A percentile compares a stretch with the other conserved stretches of the same genome.
These are phyloP conservation scores for Cutaneotrichosporon sp. DNA, from an alignment of 1,284 basidiomycete species.

Conservation along the genomic window DNA sequence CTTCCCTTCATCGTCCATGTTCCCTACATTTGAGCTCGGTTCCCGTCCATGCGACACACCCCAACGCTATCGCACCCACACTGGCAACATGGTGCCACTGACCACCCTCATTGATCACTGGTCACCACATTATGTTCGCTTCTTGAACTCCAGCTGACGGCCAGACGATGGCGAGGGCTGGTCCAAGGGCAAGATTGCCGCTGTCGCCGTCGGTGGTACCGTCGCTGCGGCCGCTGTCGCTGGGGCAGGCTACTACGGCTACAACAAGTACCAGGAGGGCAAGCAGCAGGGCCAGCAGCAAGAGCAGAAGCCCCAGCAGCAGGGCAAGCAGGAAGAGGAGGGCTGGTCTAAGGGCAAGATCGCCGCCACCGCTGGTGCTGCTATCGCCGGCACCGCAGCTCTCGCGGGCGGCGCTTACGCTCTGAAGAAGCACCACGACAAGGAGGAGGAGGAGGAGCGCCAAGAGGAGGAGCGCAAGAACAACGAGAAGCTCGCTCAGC, in stretches of 20 bases:
- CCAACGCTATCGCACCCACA: too few relatives aligned
- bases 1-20: too few relatives aligned
- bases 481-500: neutral
- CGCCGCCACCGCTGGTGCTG: conserved; percentile 5
- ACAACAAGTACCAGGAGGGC: conserved; percentile 7
- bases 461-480: conserved; percentile 1
- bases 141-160: neutral
- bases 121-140: neutral
- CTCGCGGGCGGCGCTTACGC: conserved; percentile 8
- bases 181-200: conserved; percentile 14
- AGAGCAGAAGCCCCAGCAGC: conserved; percentile 1
- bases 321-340: neutral
- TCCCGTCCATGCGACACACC: too few relatives aligned
- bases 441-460: neutral
- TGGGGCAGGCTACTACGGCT: conserved; percentile 3
- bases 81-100: too few relatives aligned
- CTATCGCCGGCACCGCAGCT: conserved; percentile 1
- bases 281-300: conserved; percentile 2
- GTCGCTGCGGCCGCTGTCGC: conserved; percentile 7
- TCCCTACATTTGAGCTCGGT: too few relatives aligned
- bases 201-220: neutral
- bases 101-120: too few relatives aligned
- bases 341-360: conserved; percentile 16
- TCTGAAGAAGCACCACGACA: conserved; percentile 12
- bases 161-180: conserved; percentile 5